Conservation (phyloP, 495 filamentous ascomycete genomes). For the Penicillium robsamsonii region DNA sequence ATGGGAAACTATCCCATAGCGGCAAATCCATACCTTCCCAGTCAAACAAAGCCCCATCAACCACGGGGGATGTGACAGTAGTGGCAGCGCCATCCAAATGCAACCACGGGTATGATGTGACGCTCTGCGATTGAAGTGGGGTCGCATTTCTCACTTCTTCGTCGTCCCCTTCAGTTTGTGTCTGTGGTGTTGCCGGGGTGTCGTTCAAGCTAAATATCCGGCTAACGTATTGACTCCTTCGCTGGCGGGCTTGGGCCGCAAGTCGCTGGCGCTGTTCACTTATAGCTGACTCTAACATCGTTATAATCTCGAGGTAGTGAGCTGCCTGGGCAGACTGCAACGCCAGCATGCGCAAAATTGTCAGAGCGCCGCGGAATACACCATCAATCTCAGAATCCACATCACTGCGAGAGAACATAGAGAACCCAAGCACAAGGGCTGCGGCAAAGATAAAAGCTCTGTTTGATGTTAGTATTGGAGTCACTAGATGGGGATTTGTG, state of each 20-base stretch:
- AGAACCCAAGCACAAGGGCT: slow-evolving; percentile 43
- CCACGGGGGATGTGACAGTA: slow-evolving; percentile 18
- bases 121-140: slow-evolving; percentile 10
- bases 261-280: slow-evolving; percentile 35
- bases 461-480: slow-evolving; percentile 9
- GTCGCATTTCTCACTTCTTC: slow-evolving; percentile 13
- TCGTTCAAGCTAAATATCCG: slow-evolving; percentile 38
- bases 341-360: slow-evolving; percentile 33
- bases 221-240: slow-evolving; percentile 37
- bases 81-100: slow-evolving; percentile 17
- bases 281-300: slow-evolving; percentile 32
- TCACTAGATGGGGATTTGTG: too few species aligned
- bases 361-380: slow-evolving; percentile 33
- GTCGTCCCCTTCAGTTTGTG: slow-evolving; percentile 5
- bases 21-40: slow-evolving; percentile 38
- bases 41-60: slow-evolving; percentile 24
- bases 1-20: slow-evolving; percentile 39
- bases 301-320: slow-evolving; percentile 39
- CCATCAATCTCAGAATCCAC: slow-evolving; percentile 31
- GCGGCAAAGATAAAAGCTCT: slow-evolving; percentile 45
- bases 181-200: slow-evolving; percentile 11
- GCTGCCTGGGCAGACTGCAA: slow-evolving; percentile 41
- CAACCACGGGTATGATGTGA: slow-evolving; percentile 20
- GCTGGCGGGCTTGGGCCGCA: slow-evolving; percentile 27
- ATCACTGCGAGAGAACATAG: slow-evolving; percentile 40